Percentiles rank a stretch among this genome's conserved stretches.
Conservation (phyloP, 2,329 filamentous ascomycete genomes). For the Hymenoscyphus fraxineus region DNA sequence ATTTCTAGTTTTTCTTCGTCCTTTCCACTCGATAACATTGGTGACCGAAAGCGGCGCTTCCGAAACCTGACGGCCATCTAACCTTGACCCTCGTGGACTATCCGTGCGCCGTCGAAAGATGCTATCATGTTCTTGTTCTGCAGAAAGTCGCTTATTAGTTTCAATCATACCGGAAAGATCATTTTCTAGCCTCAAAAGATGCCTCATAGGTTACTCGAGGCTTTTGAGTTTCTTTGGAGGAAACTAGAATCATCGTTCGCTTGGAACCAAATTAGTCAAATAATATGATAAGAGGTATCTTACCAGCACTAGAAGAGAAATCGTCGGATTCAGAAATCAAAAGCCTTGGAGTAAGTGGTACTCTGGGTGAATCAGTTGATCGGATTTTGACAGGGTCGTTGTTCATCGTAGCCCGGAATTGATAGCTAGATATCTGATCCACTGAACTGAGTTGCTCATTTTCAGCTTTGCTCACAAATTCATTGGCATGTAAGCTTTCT, state of each 20-base stretch:
- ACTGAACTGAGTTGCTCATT: background rate
- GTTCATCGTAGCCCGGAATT: background rate
- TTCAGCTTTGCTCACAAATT: background rate
- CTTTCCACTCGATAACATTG: background rate
- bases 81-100: background rate
- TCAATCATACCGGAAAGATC: background rate
- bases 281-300: background rate
- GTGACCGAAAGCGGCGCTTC: background rate
- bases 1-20: background rate
- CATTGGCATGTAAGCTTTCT: background rate
- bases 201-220: background rate
- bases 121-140: conserved; percentile 2
- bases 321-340: conserved; percentile 1
- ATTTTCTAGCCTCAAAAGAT: background rate
- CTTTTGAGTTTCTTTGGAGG: background rate
- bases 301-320: conserved; percentile 2
- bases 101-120: background rate
- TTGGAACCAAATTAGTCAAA: background rate
- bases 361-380: background rate
- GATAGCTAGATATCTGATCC: background rate
- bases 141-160: background rate
- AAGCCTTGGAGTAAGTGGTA: background rate
- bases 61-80: background rate
- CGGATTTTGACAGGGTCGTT: background rate
- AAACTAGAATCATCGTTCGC: background rate